A percentile compares a stretch with the other conserved stretches of the same genome.
These are phyloP conservation scores for Scutellaria baicalensis DNA, from an alignment of 257 asterid genomes.

Conservation along the genomic window DNA sequence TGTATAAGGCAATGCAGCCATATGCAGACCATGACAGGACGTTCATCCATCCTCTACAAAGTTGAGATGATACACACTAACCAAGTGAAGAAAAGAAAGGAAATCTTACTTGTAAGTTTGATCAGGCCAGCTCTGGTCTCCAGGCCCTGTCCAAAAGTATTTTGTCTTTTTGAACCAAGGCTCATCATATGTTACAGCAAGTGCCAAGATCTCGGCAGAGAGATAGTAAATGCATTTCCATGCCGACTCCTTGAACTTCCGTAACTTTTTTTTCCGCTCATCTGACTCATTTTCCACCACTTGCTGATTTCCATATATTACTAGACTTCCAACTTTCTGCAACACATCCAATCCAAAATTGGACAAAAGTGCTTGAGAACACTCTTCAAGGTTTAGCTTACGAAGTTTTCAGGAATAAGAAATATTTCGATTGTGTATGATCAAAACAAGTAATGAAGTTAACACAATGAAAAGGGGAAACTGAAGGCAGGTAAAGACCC, in stretches of 20 bases:
- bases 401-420: not conserved
- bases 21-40: not conserved
- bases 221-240: conserved; percentile 92
- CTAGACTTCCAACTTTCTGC: conserved; percentile 68
- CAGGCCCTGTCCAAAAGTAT: conserved; percentile 93
- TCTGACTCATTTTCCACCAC: conserved; percentile 38
- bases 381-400: not conserved
- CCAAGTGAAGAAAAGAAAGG: not conserved
- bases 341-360: conserved; percentile 25
- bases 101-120: conserved; percentile 74
- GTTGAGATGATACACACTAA: conserved; percentile 4
- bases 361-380: conserved; percentile 4
- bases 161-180: conserved; percentile 80
- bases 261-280: conserved; percentile 54
- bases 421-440: not conserved
- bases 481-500: not conserved
- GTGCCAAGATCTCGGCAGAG: conserved; percentile 83
- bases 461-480: not conserved
- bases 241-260: conserved; percentile 97
- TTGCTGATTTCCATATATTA: conserved; percentile 63
- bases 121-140: conserved; percentile 87
- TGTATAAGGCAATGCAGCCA: not conserved
- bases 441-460: not conserved
- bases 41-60: not conserved
- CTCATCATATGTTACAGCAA: conserved; percentile 80